phyloP scores from a whole-genome alignment of 2,329 filamentous ascomycete genomes.

The Fusarium udum region DNA sequence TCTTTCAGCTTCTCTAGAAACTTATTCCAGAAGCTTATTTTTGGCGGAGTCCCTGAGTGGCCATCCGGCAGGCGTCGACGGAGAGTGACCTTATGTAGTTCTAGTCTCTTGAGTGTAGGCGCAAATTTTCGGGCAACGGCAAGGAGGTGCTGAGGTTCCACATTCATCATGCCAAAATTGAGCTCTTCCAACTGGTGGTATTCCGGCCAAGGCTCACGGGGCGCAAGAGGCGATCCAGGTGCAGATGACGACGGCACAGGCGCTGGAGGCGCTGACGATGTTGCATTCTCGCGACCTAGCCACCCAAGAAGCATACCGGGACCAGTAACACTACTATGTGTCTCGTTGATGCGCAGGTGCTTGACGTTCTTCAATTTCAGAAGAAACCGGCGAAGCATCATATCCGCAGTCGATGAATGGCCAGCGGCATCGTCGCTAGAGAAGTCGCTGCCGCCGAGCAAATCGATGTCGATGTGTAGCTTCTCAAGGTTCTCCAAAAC shows the following conservation, averaged over 20 bases:
- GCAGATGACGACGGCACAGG: background rate
- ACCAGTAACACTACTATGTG: background rate
- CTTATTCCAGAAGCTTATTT: conserved; percentile 51
- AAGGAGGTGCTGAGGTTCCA: conserved; percentile 47
- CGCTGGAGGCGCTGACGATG: background rate
- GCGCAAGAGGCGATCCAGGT: background rate
- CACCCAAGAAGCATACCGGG: conserved; percentile 50
- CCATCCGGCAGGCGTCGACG: conserved; percentile 17
- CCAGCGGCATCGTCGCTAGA: conserved; percentile 4
- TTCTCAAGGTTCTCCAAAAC: conserved; percentile 58
- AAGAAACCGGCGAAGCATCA: conserved; percentile 41
- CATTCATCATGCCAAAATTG: conserved; percentile 54
- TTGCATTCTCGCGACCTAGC: conserved; percentile 44
- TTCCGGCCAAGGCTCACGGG: conserved; percentile 35
- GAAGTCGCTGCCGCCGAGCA: conserved; percentile 17
- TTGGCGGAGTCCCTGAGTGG: conserved; percentile 2
- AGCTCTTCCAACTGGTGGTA: conserved; percentile 52
- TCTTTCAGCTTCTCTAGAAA: conserved; percentile 50
- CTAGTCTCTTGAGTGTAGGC: conserved; percentile 54
- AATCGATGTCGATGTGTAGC: conserved; percentile 50
- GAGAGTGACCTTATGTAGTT: conserved; percentile 56
- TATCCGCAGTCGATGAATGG: conserved; percentile 4
- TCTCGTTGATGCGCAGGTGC: conserved; percentile 62
- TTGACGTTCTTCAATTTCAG: conserved; percentile 52
- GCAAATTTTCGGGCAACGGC: conserved; percentile 54